Percentiles rank a stretch among this genome's conserved stretches.
Evolutionary conservation across 2,329 filamentous ascomycete species (phyloP).

Genomic region (Hymenoscyphus repandus): DNA sequence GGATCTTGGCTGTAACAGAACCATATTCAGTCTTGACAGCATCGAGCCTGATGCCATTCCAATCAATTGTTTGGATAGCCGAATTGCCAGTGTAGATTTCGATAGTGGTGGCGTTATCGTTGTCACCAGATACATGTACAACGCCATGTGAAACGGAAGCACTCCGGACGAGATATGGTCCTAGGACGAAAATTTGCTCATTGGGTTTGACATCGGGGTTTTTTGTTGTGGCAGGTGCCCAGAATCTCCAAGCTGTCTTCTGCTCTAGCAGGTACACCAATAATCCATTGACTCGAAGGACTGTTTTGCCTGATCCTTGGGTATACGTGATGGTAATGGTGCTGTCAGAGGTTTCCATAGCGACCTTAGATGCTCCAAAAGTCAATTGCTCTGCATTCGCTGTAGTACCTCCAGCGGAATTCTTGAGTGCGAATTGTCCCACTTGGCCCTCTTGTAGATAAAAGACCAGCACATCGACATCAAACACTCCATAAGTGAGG

Average conservation of each 20-base stretch:
- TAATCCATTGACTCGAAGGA: conserved; percentile 44
- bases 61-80: conserved; percentile 36
- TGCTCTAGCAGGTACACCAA: conserved; percentile 49
- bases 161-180: conserved; percentile 40
- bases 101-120: conserved; percentile 36
- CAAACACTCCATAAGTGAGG: conserved; percentile 42
- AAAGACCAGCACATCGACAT: conserved; percentile 41
- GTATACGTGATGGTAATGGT: conserved; percentile 40
- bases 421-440: conserved; percentile 45
- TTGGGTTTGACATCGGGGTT: conserved; percentile 40
- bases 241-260: conserved; percentile 50
- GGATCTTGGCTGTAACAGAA: conserved; percentile 37
- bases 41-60: conserved; percentile 39
- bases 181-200: conserved; percentile 42
- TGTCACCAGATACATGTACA: conserved; percentile 37
- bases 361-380: conserved; percentile 37
- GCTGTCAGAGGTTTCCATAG: conserved; percentile 23
- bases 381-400: conserved; percentile 35
- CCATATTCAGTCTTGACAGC: conserved; percentile 39
- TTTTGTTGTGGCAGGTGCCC: conserved; percentile 43
- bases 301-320: conserved; percentile 41
- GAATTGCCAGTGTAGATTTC: conserved; percentile 38
- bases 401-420: conserved; percentile 7
- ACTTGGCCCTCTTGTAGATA: conserved; percentile 44
- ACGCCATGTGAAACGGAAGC: conserved; percentile 32